A percentile compares a stretch with the other conserved stretches of the same genome.
These are phyloP conservation scores for Cystobasidiaceae sp. DNA, from an alignment of 1,284 basidiomycete species.

Conservation along the genomic window DNA sequence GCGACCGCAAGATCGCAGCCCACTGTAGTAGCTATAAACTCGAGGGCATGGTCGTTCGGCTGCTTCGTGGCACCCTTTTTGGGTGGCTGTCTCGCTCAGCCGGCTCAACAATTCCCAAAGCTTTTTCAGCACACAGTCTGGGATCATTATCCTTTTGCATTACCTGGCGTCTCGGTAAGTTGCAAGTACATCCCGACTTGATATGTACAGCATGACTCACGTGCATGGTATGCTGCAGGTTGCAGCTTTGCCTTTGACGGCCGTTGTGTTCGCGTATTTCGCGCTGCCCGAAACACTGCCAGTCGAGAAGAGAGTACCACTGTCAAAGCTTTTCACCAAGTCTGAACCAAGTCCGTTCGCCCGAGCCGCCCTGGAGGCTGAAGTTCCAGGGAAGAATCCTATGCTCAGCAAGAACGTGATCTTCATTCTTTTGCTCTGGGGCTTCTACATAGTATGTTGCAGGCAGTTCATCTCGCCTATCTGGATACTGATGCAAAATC, in stretches of 20 bases:
- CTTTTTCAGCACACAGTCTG: not conserved
- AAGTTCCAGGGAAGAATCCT: too few species aligned
- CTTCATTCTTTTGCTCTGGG: too few species aligned
- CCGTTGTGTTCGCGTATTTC: not conserved
- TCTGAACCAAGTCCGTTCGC: too few species aligned
- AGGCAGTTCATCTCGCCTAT: too few species aligned
- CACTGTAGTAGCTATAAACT: not conserved
- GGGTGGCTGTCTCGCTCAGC: not conserved
- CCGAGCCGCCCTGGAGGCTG: too few species aligned
- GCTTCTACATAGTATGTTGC: too few species aligned
- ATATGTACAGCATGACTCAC: not conserved
- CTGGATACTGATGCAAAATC: not conserved
- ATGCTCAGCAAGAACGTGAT: too few species aligned
- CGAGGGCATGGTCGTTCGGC: not conserved
- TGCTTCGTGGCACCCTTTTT: not conserved
- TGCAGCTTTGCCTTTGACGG: not conserved
- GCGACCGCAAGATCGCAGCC: not conserved
- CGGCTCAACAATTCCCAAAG: not conserved
- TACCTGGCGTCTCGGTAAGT: not conserved
- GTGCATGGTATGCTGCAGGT: not conserved
- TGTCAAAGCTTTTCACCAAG: too few species aligned
- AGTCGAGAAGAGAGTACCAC: not conserved
- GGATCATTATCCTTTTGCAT: not conserved
- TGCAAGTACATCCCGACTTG: not conserved
- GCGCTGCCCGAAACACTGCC: not conserved